Percentiles rank a stretch among this genome's conserved stretches.
Conservation (phyloP, 768 basidiomycete genomes). For the Erythrobasidium yunnanense region DNA sequence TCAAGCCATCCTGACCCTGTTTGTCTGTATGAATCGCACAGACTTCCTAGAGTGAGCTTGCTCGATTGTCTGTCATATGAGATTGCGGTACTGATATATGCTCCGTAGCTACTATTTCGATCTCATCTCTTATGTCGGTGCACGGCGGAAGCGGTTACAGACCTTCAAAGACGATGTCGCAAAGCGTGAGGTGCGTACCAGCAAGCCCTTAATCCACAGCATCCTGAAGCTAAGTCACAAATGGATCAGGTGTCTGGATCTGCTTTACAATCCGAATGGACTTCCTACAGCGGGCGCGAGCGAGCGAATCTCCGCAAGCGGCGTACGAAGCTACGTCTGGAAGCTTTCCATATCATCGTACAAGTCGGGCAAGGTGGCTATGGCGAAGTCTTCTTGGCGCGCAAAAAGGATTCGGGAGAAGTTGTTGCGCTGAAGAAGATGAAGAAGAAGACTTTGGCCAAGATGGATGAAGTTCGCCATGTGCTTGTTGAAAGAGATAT, state of each 20-base stretch:
- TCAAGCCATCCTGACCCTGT: too few relatives aligned
- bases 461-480: slow-evolving; percentile 99
- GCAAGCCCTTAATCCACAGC: neutral
- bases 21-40: too few relatives aligned
- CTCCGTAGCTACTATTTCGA: slow-evolving; percentile 99
- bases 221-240: neutral
- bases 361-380: slow-evolving; percentile 99
- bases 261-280: slow-evolving; percentile 59
- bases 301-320: slow-evolving; percentile 81
- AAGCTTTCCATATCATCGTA: slow-evolving; percentile 95
- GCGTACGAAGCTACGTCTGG: slow-evolving; percentile 81
- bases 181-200: slow-evolving; percentile 45
- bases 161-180: slow-evolving; percentile 74
- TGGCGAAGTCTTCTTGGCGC: slow-evolving; percentile 89
- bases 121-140: slow-evolving; percentile 72
- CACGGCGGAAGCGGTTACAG: slow-evolving; percentile 70
- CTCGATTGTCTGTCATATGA: slow-evolving; percentile 26
- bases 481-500: slow-evolving; percentile 97
- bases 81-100: slow-evolving; percentile 47
- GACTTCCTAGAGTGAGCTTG: slow-evolving; percentile 27
- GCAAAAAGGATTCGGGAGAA: slow-evolving; percentile 89
- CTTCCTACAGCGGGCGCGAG: slow-evolving; percentile 85
- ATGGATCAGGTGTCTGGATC: slow-evolving; percentile 9
- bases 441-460: slow-evolving; percentile 82
- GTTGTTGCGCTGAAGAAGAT: slow-evolving; percentile 97